Percentiles rank a stretch among this genome's conserved stretches.
Conservation (phyloP, 1,139 yeast genomes). For the Pichia sp. region DNA sequence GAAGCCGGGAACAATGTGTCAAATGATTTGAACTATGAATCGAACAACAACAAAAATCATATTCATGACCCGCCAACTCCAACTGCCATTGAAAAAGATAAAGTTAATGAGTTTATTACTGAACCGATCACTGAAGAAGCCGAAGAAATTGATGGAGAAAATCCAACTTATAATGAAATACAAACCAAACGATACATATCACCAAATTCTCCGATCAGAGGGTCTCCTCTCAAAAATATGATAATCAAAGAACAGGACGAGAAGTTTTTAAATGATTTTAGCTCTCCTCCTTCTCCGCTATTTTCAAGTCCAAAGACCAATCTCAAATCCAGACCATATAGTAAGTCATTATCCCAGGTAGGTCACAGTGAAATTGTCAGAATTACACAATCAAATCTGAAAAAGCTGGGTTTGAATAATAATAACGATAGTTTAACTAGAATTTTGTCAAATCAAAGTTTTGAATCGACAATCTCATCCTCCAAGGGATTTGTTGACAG, state of each 20-base stretch:
- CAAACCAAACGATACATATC: neutral
- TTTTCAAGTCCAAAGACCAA: too few relatives aligned
- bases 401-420: neutral
- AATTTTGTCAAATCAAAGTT: conserved; percentile 8
- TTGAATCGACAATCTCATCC: conserved; percentile 1
- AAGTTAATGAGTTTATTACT: neutral
- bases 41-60: neutral
- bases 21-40: too few relatives aligned
- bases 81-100: conserved; percentile 1
- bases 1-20: too few relatives aligned
- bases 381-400: neutral
- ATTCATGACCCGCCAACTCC: neutral
- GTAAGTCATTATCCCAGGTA: conserved; percentile 50
- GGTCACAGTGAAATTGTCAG: conserved; percentile 23
- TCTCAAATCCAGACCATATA: conserved; percentile 37
- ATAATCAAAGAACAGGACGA: neutral
- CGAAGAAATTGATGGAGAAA: neutral
- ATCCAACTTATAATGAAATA: neutral
- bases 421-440: conserved; percentile 5
- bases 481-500: neutral
- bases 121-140: neutral
- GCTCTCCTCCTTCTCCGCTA: conserved; percentile 1
- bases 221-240: conserved; percentile 10
- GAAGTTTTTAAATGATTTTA: neutral
- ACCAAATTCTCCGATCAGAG: conserved; percentile 1